Percentiles rank a stretch among this genome's conserved stretches.
These are phyloP conservation scores for Cutaneotrichosporon curvatum DNA, from an alignment of 1,284 basidiomycete species.

Conservation along the genomic window DNA sequence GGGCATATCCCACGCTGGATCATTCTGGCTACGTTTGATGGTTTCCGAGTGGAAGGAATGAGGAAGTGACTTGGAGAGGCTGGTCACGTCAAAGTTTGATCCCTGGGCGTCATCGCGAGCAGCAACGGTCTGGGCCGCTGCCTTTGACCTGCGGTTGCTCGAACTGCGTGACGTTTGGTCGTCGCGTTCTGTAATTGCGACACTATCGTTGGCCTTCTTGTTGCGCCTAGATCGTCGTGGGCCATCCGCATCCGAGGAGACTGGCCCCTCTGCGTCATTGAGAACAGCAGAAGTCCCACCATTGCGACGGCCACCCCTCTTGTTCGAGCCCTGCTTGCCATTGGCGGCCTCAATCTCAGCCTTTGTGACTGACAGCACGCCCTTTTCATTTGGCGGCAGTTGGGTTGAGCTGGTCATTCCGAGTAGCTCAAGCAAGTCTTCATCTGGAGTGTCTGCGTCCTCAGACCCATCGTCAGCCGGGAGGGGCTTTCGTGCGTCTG, in stretches of 20 bases:
- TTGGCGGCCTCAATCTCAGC: conserved; percentile 9
- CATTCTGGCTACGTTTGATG: neutral
- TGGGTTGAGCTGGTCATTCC: conserved; percentile 15
- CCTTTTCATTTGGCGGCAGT: conserved; percentile 1
- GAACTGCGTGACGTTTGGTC: too few species aligned
- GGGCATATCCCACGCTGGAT: conserved; percentile 38
- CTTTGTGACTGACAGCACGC: conserved; percentile 11
- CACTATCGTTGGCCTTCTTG: conserved; percentile 6
- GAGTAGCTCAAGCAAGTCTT: conserved; percentile 31
- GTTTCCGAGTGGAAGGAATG: conserved; percentile 12
- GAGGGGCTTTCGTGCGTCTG: conserved; percentile 4
- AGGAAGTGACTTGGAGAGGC: conserved; percentile 11
- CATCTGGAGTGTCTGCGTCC: conserved; percentile 11
- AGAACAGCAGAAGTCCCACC: neutral
- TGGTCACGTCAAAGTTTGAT: conserved; percentile 3
- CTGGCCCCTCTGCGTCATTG: too few species aligned
- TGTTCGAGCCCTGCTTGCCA: conserved; percentile 1
- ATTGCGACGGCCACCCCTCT: conserved; percentile 5
- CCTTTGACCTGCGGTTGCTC: too few species aligned
- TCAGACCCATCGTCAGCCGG: conserved; percentile 5
- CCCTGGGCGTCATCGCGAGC: neutral
- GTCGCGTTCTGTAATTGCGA: too few species aligned
- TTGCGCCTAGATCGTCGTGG: conserved; percentile 2
- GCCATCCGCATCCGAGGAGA: neutral
- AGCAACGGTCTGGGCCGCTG: neutral